phyloP scores from a whole-genome alignment of 257 asterid genomes.

The Solanum sitiens region DNA sequence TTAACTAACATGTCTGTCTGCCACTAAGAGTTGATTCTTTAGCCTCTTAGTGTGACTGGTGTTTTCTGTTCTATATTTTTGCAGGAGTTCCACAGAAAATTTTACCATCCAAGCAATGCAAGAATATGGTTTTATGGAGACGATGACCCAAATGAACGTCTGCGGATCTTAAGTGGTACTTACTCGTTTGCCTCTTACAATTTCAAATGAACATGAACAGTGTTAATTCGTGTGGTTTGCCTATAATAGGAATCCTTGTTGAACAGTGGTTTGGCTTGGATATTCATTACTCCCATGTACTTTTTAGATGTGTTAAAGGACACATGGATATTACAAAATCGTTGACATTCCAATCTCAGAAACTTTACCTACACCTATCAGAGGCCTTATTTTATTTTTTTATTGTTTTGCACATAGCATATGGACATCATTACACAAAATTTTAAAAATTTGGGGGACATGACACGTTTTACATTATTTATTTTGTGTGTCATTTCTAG shows the following conservation, averaged over 20 bases:
- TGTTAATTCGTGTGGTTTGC: neutral
- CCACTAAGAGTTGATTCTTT: neutral
- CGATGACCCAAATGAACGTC: slow-evolving; percentile 83
- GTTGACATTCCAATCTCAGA: neutral
- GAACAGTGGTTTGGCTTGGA: neutral
- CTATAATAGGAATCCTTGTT: neutral
- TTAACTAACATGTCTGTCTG: neutral
- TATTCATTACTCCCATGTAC: neutral
- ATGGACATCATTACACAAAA: neutral
- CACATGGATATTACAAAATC: neutral
- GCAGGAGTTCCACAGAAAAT: slow-evolving; percentile 88
- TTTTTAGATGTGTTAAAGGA: neutral
- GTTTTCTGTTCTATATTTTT: slow-evolving; percentile 5
- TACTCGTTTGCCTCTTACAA: neutral
- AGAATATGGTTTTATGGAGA: slow-evolving; percentile 99
- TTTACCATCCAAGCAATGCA: slow-evolving; percentile 95
- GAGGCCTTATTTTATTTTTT: neutral
- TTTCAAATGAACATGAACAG: neutral
- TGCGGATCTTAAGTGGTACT: slow-evolving; percentile 77
- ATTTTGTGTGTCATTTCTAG: neutral
- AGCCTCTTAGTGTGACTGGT: slow-evolving; percentile 1
- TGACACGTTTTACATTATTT: neutral
- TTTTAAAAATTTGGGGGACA: neutral
- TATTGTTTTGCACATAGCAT: neutral
- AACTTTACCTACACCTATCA: neutral